Base-by-base conservation (phyloP, 2,329 filamentous ascomycete genomes). In the Phialocephala sp. region DNA sequence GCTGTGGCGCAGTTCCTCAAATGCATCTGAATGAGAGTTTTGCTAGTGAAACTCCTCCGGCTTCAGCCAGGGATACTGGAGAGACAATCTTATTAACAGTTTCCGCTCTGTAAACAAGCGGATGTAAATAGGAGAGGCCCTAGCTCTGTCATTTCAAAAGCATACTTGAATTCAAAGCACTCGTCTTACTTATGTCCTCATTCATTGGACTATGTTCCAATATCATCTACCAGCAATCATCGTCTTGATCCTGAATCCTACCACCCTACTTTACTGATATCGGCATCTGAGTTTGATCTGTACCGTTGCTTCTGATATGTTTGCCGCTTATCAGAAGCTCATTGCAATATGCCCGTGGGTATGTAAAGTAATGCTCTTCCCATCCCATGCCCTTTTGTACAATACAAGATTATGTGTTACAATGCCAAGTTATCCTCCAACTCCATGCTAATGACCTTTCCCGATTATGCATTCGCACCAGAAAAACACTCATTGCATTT, bases 401-500 rank as follows among this genome's bases (percentile, higher is more conserved):
- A 54, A 35, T 54, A 54, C 50, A 54, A 27, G 27, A 54, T 54
- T 54, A 54, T n/a, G 11, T 18, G 22, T n/a, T 32, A 50, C 50
- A 54, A 54, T 54, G 50, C 50, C 22, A 54, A 27, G 22, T 3
- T 6, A 54, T 18, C 50, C 55, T 24, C 27, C 43, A 60, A 60
- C 59, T 60, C 59, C 59, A 22, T 60, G 43, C 59, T 60, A 60
- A 60, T 54, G 59, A 24, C 52, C 43, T 37, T 32, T 15, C 32
- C 27, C 20, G 50, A 54, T 50, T 27, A 54, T 54, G 27, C 50
- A 35, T 8, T 32, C 18, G 12, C 27, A 54, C 22, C 24, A 41
- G 55, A 36, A 56, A 67, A 36, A 45, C 65, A 67, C 22, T 65
- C 35, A 55, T 70, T 39, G 55, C 70, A 72, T 43, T 66, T 43